Evolutionary conservation across 2,329 filamentous ascomycete species (phyloP), one percentile per base, ranked within the genome.

Genomic region (Verticillium klebahnii): DNA sequence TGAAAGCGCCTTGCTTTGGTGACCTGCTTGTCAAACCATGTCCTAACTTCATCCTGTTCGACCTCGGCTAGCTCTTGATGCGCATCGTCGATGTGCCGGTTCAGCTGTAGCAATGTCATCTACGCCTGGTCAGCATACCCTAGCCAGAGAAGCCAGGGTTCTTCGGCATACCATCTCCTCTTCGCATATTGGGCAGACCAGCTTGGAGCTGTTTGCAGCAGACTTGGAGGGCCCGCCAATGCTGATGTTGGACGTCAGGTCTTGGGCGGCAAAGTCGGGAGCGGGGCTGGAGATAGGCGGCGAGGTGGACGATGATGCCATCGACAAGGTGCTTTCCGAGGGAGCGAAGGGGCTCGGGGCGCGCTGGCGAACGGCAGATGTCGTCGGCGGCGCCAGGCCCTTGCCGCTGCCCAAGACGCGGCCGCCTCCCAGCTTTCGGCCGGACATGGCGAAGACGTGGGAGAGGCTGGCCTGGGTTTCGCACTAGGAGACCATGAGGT

Each of bases 161-260:
- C 17, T 17, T 52, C 59, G 56, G 70, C 78, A 66, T 79, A 95
- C 93, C 95, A 99, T 99, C 76, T 97, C 93, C 78, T 98, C 96
- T 69, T 89, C 93, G 77, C 95, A 99, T 72, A 99, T 99, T n/a
- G 95, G 95, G 74, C 95, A 99, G 61, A 94, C 87, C 63, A 99
- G 86, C 74, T 85, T 85, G 66, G 85, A 85, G 67, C 84, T 85
- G 61, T 86, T 78, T 59, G 86, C 83, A 57, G 78, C 81, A 65
- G 83, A 82, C 64, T 80, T 82, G 59, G 83, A 80, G 19, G 82
- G 79, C 11, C 77, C 76, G 25, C 78, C 82, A 23, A 95, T 78
- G 60, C 90, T 93, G 69, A 97, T 89, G 71, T 91, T 90, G 61
- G 92, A 91, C 40, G 86, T 85, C 60, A 97, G 84, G 71, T 97